phyloP scores from a whole-genome alignment of 2,329 filamentous ascomycete genomes.

The Dothistroma pini region DNA sequence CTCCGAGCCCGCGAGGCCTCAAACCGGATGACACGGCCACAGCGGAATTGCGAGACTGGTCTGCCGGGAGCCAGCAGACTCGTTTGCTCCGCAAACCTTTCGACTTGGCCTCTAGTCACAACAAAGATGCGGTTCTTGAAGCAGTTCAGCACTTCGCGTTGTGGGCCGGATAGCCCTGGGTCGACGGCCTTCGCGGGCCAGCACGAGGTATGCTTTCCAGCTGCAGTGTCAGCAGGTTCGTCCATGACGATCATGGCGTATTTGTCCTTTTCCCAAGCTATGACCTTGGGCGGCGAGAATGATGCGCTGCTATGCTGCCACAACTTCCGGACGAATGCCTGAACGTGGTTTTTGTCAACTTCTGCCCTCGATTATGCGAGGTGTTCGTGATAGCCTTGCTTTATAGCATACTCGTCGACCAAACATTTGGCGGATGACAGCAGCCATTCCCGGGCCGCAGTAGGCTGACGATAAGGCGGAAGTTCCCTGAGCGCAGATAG shows the following conservation, averaged over 20 bases:
- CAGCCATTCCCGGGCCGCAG: background rate
- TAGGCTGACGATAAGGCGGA: too few relatives aligned
- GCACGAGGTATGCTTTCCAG: too few relatives aligned
- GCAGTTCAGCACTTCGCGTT: background rate
- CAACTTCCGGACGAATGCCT: background rate
- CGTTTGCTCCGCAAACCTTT: background rate
- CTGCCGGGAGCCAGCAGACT: background rate
- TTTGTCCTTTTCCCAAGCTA: background rate
- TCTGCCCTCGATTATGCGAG: background rate
- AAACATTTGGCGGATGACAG: too few relatives aligned
- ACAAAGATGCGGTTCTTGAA: background rate
- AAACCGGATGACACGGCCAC: background rate
- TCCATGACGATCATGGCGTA: background rate
- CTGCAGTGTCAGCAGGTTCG: background rate
- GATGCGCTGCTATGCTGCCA: background rate
- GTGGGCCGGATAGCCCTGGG: background rate
- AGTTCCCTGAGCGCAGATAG: background rate
- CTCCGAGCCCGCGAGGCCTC: background rate
- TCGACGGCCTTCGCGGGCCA: too few relatives aligned
- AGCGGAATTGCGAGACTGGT: background rate
- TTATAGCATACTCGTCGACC: too few relatives aligned
- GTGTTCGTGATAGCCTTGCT: too few relatives aligned
- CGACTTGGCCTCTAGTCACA: background rate
- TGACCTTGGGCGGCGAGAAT: background rate
- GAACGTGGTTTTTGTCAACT: background rate